phyloP scores from a whole-genome alignment of 139 green algal species.

The Coccomyxa sp. region DNA sequence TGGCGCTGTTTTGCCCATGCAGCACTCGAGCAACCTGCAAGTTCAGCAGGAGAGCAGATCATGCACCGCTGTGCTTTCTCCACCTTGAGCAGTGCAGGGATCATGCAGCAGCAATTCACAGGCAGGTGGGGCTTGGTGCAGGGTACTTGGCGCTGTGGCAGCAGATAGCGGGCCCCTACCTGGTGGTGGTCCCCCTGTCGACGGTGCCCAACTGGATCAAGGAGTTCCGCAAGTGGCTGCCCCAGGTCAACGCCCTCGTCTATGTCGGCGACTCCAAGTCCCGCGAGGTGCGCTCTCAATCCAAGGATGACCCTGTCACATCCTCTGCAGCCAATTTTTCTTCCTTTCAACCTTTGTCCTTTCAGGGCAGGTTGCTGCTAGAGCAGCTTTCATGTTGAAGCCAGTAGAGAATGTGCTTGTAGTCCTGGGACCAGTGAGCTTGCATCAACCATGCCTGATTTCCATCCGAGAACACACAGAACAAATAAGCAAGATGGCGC shows the following conservation, averaged over 20 bases:
- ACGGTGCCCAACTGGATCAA: constrained; percentile 88
- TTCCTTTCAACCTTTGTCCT: not conserved
- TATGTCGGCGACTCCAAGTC: constrained; percentile 83
- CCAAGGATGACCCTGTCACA: not conserved
- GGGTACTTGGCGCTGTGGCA: constrained; percentile 56
- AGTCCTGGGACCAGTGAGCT: too few relatives aligned
- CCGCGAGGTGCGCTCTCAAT: constrained; percentile 25
- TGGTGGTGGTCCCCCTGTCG: constrained; percentile 87
- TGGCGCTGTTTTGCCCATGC: too few relatives aligned
- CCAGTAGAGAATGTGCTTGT: too few relatives aligned
- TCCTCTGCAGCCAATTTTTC: not conserved
- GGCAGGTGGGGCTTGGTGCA: constrained; percentile 5
- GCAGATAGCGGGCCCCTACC: constrained; percentile 69
- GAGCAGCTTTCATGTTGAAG: not conserved
- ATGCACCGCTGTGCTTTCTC: too few relatives aligned
- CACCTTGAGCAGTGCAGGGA: too few relatives aligned
- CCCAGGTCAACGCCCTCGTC: constrained; percentile 68
- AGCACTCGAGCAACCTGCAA: too few relatives aligned
- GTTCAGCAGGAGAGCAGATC: too few relatives aligned
- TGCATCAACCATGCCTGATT: too few relatives aligned
- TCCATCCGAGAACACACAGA: too few relatives aligned
- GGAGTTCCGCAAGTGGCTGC: constrained; percentile 82
- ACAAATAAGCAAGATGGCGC: too few relatives aligned
- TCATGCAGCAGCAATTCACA: not conserved
- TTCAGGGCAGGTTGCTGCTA: not conserved